phyloP scores from a whole-genome alignment of 2,329 filamentous ascomycete species.

The Penicillium polonicum region DNA sequence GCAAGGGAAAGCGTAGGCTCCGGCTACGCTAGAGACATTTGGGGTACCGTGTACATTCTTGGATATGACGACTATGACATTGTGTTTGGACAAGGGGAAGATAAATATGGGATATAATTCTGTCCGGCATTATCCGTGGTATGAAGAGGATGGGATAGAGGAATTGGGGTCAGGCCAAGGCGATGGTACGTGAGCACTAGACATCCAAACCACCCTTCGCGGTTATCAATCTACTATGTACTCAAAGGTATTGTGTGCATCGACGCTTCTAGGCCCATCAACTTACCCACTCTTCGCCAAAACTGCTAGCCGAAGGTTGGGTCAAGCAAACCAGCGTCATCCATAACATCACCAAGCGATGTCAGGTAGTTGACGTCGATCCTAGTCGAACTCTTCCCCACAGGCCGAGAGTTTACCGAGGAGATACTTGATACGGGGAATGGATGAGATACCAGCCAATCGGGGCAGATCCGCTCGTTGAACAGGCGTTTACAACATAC shows the following conservation, averaged over 20 bases:
- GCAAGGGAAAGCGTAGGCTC: constrained; percentile 26
- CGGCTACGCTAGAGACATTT: constrained; percentile 29
- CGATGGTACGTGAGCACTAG: constrained; percentile 15
- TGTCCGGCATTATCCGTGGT: too few species aligned
- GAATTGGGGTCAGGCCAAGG: not conserved
- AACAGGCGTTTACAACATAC: not conserved
- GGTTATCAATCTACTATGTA: constrained; percentile 2
- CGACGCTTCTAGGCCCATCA: not conserved
- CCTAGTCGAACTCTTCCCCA: constrained; percentile 23
- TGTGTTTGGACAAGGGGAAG: constrained; percentile 23
- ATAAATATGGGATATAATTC: constrained; percentile 18
- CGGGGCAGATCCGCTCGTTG: constrained; percentile 1
- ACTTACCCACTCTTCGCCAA: constrained; percentile 24
- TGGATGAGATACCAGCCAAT: constrained; percentile 17
- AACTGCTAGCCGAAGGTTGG: constrained; percentile 19
- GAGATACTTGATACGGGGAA: constrained; percentile 21
- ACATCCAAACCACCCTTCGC: constrained; percentile 20
- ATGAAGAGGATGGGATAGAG: not conserved
- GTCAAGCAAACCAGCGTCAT: constrained; percentile 3
- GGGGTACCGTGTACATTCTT: constrained; percentile 20
- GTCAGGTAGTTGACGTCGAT: constrained; percentile 15
- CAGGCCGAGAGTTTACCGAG: constrained; percentile 28
- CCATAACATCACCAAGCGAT: constrained; percentile 7
- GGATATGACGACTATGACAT: constrained; percentile 19
- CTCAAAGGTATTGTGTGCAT: not conserved